These are phyloP conservation scores for Pseudogymnoascus sp. DNA, from an alignment of 2,329 filamentous ascomycete species.

Conservation along the genomic window DNA sequence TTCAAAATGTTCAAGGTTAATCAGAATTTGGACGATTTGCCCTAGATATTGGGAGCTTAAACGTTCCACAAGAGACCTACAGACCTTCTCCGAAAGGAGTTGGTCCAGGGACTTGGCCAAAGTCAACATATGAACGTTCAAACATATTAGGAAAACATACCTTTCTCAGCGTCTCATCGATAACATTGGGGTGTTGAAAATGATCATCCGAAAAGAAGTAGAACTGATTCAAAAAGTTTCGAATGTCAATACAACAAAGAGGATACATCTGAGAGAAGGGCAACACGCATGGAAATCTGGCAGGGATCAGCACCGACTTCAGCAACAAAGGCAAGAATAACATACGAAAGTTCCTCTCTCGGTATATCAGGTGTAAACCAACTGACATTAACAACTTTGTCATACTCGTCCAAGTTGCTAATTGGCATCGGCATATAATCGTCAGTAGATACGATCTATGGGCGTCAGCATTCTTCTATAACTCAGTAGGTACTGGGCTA, in stretches of 20 bases:
- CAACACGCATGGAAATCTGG: slow-evolving; percentile 83
- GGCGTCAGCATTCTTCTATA: slow-evolving; percentile 13
- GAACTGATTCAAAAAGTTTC: slow-evolving; percentile 96
- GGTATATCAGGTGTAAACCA: slow-evolving; percentile 87
- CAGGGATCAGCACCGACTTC: not conserved
- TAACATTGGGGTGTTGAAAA: slow-evolving; percentile 81
- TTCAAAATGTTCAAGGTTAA: slow-evolving; percentile 96
- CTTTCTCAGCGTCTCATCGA: slow-evolving; percentile 82
- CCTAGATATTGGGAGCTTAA: slow-evolving; percentile 89
- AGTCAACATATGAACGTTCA: not conserved
- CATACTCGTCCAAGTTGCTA: slow-evolving; percentile 80
- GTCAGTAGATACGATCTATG: slow-evolving; percentile 70
- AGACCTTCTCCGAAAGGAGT: slow-evolving; percentile 87
- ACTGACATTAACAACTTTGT: slow-evolving; percentile 90
- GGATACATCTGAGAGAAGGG: slow-evolving; percentile 99
- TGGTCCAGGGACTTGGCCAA: slow-evolving; percentile 71
- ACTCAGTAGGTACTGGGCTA: not conserved
- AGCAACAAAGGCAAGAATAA: slow-evolving; percentile 14
- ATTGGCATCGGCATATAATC: slow-evolving; percentile 99
- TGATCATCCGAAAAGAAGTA: slow-evolving; percentile 97
- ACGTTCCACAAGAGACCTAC: slow-evolving; percentile 78
- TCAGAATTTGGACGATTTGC: slow-evolving; percentile 96
- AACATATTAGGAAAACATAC: slow-evolving; percentile 34
- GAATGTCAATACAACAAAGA: slow-evolving; percentile 93
- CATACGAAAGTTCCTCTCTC: slow-evolving; percentile 65